A percentile compares a stretch with the other conserved stretches of the same genome.
Evolutionary conservation across 2,329 filamentous ascomycete genomes (phyloP).

Genomic region (Aspergillus tanneri): DNA sequence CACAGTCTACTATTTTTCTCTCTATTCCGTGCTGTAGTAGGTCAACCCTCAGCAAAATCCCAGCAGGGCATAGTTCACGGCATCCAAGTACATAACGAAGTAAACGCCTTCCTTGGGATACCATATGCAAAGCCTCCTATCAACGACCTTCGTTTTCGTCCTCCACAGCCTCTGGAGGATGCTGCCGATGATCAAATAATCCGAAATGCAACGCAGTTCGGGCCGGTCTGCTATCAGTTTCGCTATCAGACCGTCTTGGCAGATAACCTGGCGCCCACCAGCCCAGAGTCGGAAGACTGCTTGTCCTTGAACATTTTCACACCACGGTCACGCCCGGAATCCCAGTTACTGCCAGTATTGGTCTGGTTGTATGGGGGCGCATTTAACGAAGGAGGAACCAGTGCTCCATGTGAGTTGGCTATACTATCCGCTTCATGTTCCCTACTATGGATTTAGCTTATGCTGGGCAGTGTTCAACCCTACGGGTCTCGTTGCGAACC

Average conservation of each 20-base stretch:
- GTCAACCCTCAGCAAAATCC: too few species aligned
- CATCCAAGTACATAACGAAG: too few species aligned
- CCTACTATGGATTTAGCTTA: constrained; percentile 32
- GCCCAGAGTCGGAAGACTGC: constrained; percentile 41
- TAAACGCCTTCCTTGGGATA: constrained; percentile 23
- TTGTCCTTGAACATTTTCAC: constrained; percentile 45
- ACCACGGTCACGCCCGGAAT: constrained; percentile 22
- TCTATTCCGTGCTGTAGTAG: too few species aligned
- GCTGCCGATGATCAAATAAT: not conserved
- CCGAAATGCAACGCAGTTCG: constrained; percentile 4
- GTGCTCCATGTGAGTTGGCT: too few species aligned
- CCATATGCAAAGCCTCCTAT: constrained; percentile 23
- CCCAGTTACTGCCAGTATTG: constrained; percentile 47
- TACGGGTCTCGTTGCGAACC: too few species aligned
- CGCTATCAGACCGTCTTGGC: constrained; percentile 21
- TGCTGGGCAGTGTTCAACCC: too few species aligned
- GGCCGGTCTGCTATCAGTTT: constrained; percentile 11
- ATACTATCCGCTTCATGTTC: constrained; percentile 53
- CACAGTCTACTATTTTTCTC: too few species aligned
- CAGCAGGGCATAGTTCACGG: too few species aligned
- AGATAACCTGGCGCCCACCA: constrained; percentile 3
- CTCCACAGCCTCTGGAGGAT: constrained; percentile 10
- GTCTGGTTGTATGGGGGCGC: constrained; percentile 53
- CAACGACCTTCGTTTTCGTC: constrained; percentile 17
- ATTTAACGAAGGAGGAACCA: constrained; percentile 46